Conservation (phyloP, 352 stramenopile species). For the Pythium phragmiticola region DNA sequence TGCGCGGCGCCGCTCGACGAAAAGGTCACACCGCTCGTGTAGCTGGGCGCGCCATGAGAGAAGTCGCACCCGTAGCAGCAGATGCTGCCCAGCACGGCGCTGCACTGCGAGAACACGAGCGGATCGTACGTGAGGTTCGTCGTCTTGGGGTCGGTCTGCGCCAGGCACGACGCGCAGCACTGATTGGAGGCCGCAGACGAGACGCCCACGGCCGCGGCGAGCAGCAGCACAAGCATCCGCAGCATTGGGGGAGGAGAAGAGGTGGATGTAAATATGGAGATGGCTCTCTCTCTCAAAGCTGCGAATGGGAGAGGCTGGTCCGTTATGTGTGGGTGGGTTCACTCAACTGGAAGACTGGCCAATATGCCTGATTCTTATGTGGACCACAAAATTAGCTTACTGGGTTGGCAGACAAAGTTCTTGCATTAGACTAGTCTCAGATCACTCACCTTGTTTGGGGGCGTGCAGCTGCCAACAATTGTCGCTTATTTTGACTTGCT, state of each 20-base stretch:
- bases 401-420: no score
- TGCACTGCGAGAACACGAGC: conserved; percentile 43
- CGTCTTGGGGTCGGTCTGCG: conserved; percentile 36
- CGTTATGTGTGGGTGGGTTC: conserved; percentile 9
- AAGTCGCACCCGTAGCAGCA: conserved; percentile 56
- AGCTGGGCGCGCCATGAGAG: conserved; percentile 33
- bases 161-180: conserved; percentile 46
- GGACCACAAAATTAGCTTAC: neutral
- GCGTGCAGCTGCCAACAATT: no score
- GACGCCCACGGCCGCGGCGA: conserved; percentile 1
- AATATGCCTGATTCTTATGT: conserved; percentile 26
- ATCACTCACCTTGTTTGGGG: no score
- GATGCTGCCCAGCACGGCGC: conserved; percentile 31
- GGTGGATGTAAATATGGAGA: conserved; percentile 5
- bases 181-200: neutral
- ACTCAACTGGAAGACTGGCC: neutral
- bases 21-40: conserved; percentile 39
- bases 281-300: neutral
- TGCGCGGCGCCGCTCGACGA: conserved; percentile 26
- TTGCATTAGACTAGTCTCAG: no score
- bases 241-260: conserved; percentile 3
- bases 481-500: no score
- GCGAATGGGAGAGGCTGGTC: neutral
- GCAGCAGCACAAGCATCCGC: neutral
- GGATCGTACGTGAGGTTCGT: conserved; percentile 43